Evolutionary conservation across 257 asterid genomes (phyloP).

Genomic region (Solanum tarijense): DNA sequence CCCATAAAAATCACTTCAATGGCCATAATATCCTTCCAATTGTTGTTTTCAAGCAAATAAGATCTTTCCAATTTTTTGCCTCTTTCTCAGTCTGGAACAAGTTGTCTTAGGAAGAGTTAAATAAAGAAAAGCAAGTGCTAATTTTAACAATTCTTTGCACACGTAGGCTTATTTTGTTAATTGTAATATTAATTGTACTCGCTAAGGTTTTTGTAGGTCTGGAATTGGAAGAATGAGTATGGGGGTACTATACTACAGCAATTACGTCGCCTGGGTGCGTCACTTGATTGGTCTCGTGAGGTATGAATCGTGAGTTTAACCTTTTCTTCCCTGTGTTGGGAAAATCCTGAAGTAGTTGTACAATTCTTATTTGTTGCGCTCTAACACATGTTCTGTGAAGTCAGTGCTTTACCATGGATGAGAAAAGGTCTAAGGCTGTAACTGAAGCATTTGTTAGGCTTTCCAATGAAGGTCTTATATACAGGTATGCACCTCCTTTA

Average conservation of each 20-base stretch:
- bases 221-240: slow-evolving; percentile 87
- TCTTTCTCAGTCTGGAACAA: not conserved
- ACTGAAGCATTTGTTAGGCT: slow-evolving; percentile 95
- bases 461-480: slow-evolving; percentile 68
- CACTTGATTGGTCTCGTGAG: slow-evolving; percentile 96
- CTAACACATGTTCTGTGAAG: not conserved
- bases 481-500: slow-evolving; percentile 39
- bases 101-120: not conserved
- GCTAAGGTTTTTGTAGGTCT: slow-evolving; percentile 37
- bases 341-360: not conserved
- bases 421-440: slow-evolving; percentile 77
- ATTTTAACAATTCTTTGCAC: not conserved
- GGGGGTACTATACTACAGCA: slow-evolving; percentile 88
- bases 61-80: not conserved
- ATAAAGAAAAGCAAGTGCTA: not conserved
- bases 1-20: not conserved
- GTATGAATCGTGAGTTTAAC: slow-evolving; percentile 17
- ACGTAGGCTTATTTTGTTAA: not conserved
- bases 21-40: not conserved
- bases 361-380: not conserved
- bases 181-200: not conserved
- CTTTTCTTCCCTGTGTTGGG: not conserved
- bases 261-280: slow-evolving; percentile 87
- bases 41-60: not conserved
- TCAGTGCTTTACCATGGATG: slow-evolving; percentile 95